Conservation (phyloP, 306 rosid genomes). For the Styphnolobium japonicum region DNA sequence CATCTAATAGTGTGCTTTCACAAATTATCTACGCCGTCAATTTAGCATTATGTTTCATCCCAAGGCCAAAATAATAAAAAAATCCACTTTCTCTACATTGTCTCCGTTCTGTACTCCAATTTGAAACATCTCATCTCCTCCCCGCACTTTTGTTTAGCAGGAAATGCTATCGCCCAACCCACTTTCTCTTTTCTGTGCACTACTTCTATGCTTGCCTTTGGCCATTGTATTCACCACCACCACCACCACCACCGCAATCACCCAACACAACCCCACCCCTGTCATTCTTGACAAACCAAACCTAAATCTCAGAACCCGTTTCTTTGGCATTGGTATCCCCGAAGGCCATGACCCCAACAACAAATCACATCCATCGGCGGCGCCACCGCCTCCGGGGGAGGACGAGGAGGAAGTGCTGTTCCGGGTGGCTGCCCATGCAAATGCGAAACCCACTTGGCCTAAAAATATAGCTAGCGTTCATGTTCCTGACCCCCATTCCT, state of each 20-base stretch:
- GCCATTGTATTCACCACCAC: conserved; percentile 59
- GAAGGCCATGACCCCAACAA: neutral
- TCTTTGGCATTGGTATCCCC: neutral
- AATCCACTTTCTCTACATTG: neutral
- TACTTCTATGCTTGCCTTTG: conserved; percentile 58
- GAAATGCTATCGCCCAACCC: conserved; percentile 56
- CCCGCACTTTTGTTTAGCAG: no score
- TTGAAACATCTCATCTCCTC: neutral
- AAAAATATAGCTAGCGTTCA: conserved; percentile 66
- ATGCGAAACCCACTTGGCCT: conserved; percentile 29
- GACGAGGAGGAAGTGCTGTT: conserved; percentile 34
- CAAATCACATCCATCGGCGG: neutral
- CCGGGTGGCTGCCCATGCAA: conserved; percentile 36
- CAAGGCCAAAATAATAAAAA: neutral
- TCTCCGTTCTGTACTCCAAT: neutral
- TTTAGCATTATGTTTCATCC: neutral
- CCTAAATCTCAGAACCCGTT: neutral
- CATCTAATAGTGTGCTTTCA: no score
- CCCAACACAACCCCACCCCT: neutral
- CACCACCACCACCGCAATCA: neutral
- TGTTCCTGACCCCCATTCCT: conserved; percentile 59
- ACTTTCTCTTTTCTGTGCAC: conserved; percentile 49
- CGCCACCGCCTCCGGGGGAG: neutral
- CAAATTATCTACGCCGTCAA: conserved; percentile 8
- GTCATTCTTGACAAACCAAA: neutral